Evolutionary conservation across 78 protist genomes (phyloP).

Genomic region (Protostelium mycophagum): DNA sequence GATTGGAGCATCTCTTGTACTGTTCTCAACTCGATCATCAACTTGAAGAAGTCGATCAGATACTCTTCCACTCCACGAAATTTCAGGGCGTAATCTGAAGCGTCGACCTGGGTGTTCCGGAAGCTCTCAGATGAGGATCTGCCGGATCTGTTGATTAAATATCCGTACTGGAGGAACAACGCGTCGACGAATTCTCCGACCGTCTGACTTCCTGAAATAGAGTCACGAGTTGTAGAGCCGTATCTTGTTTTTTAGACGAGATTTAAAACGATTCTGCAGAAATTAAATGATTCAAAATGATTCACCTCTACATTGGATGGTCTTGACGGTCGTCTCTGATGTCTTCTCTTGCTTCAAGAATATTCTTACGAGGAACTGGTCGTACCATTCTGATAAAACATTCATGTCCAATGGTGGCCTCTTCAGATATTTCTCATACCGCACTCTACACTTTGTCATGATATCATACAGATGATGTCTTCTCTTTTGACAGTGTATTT

Average conservation of each 20-base stretch:
- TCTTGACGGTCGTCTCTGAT: neutral
- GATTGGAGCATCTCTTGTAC: neutral
- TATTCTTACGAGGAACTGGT: neutral
- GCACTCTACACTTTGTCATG: neutral
- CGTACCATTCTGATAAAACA: neutral
- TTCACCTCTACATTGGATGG: neutral
- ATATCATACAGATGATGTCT: neutral
- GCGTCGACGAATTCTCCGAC: neutral
- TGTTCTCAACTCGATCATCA: neutral
- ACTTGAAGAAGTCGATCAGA: neutral
- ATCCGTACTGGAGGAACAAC: neutral
- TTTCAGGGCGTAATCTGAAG: neutral
- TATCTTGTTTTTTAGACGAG: no score
- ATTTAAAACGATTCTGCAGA: no score
- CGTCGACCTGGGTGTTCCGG: neutral
- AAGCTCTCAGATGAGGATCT: no score
- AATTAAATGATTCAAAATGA: no score
- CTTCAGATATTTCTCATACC: neutral
- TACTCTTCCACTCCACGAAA: neutral
- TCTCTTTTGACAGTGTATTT: neutral
- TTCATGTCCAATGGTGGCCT: neutral
- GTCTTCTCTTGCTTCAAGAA: neutral
- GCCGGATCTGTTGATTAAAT: neutral
- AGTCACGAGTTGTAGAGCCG: no score
- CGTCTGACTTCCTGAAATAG: no score